Evolutionary conservation across 2,329 filamentous ascomycete genomes (phyloP).

Genomic region (Pyrenochaeta sp.): DNA sequence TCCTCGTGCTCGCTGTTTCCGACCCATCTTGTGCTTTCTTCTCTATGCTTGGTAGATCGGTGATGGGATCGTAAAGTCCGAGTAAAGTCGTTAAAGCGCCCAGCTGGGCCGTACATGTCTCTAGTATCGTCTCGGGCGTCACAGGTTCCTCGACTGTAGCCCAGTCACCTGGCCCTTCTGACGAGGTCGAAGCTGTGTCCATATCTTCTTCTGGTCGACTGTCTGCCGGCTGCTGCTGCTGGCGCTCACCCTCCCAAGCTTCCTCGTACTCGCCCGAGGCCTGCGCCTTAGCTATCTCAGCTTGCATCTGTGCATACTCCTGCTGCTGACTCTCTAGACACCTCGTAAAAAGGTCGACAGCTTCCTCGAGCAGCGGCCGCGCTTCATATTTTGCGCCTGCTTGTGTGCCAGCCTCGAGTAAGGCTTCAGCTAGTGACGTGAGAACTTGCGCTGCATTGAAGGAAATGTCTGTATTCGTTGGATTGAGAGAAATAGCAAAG

Average conservation of each 20-base stretch:
- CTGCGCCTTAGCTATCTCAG: conserved; percentile 42
- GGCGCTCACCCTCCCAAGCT: conserved; percentile 24
- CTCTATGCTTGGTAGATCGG: conserved; percentile 59
- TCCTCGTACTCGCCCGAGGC: conserved; percentile 32
- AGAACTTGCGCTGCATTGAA: conserved; percentile 78
- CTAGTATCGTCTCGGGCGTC: conserved; percentile 70
- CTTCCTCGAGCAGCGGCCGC: conserved; percentile 65
- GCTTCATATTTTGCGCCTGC: conserved; percentile 55
- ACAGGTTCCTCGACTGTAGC: conserved; percentile 73
- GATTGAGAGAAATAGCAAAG: conserved; percentile 66
- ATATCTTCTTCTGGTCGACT: conserved; percentile 20
- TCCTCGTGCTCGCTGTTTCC: conserved; percentile 61
- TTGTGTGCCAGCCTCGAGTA: conserved; percentile 61
- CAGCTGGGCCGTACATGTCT: conserved; percentile 72
- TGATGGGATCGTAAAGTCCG: conserved; percentile 57
- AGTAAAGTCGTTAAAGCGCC: conserved; percentile 55
- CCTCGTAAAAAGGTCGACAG: conserved; percentile 66
- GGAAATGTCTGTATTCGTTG: conserved; percentile 71
- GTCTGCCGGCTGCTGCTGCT: conserved; percentile 15
- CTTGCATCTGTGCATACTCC: conserved; percentile 54
- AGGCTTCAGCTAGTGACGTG: conserved; percentile 69
- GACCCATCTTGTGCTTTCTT: conserved; percentile 66
- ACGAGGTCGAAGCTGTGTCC: conserved; percentile 35
- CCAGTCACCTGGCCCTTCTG: conserved; percentile 65
- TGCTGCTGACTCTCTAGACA: conserved; percentile 57